These are phyloP conservation scores for Colletotrichum sojae DNA, from an alignment of 2,329 filamentous ascomycete species.

Conservation along the genomic window DNA sequence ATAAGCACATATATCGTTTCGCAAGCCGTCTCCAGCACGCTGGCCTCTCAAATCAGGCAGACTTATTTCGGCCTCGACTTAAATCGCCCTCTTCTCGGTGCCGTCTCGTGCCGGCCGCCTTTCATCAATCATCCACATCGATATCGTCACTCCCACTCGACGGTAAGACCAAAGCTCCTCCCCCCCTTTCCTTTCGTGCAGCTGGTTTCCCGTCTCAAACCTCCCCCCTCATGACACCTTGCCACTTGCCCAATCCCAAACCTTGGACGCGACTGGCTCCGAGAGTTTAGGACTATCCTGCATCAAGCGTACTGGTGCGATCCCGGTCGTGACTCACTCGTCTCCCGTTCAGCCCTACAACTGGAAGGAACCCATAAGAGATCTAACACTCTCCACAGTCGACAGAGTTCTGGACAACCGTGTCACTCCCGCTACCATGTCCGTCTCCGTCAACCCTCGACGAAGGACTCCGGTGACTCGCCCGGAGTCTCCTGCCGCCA, in stretches of 20 bases:
- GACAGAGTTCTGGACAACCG: conserved; percentile 51
- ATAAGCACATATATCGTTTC: conserved; percentile 18
- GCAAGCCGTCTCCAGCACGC: conserved; percentile 11
- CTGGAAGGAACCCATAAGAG: conserved; percentile 38
- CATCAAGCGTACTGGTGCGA: conserved; percentile 25
- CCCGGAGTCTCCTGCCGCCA: conserved; percentile 53
- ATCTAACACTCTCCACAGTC: conserved; percentile 42
- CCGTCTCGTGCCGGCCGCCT: conserved; percentile 13
- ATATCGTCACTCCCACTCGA: conserved; percentile 4
- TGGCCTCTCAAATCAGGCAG: conserved; percentile 35
- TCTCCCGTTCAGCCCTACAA: conserved; percentile 44
- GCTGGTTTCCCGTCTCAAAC: conserved; percentile 28
- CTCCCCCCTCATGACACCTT: conserved; percentile 26
- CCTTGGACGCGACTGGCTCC: conserved; percentile 24
- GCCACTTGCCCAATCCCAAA: conserved; percentile 38
- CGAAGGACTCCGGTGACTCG: conserved; percentile 62
- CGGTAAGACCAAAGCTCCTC: conserved; percentile 29
- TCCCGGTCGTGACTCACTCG: conserved; percentile 50
- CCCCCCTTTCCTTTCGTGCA: conserved; percentile 24
- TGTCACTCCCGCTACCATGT: conserved; percentile 56
- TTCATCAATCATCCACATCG: conserved; percentile 2
- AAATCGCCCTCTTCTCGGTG: conserved; percentile 37
- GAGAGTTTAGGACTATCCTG: conserved; percentile 36
- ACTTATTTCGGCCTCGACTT: conserved; percentile 38
- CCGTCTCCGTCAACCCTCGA: conserved; percentile 60